phyloP scores from a whole-genome alignment of 2,329 filamentous ascomycete genomes.

The Stagonosporopsis vannaccii region DNA sequence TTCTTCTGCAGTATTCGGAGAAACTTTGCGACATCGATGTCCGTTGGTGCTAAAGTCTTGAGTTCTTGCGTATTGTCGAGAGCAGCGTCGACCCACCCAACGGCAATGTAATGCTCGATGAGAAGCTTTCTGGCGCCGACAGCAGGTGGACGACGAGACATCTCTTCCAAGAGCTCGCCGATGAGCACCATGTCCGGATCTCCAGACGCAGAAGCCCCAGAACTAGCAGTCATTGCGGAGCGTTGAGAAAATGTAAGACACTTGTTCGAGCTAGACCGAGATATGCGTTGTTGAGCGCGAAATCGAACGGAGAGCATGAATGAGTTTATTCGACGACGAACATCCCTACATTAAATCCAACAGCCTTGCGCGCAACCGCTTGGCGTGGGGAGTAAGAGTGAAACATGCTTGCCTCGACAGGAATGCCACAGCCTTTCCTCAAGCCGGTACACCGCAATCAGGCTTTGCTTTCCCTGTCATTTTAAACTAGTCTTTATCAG shows the following conservation, averaged over 20 bases:
- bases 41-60: constrained; percentile 28
- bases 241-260: background rate
- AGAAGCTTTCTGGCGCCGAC: constrained; percentile 41
- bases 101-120: constrained; percentile 42
- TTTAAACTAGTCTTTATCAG: background rate
- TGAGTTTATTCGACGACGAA: too few species aligned
- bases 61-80: constrained; percentile 39
- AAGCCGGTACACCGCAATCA: background rate
- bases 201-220: constrained; percentile 25
- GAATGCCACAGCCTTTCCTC: background rate
- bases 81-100: constrained; percentile 46
- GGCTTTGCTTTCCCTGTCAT: background rate
- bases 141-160: constrained; percentile 39
- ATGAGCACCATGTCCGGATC: constrained; percentile 45
- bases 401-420: background rate
- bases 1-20: constrained; percentile 32
- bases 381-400: background rate
- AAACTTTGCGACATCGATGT: constrained; percentile 35
- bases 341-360: too few species aligned
- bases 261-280: background rate
- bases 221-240: constrained; percentile 12
- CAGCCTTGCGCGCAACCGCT: background rate
- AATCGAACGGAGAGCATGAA: background rate
- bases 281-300: background rate
- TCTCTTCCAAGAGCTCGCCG: constrained; percentile 42